Evolutionary conservation across 2,329 filamentous ascomycete species (phyloP).

Genomic region (Colletotrichum sublineola): DNA sequence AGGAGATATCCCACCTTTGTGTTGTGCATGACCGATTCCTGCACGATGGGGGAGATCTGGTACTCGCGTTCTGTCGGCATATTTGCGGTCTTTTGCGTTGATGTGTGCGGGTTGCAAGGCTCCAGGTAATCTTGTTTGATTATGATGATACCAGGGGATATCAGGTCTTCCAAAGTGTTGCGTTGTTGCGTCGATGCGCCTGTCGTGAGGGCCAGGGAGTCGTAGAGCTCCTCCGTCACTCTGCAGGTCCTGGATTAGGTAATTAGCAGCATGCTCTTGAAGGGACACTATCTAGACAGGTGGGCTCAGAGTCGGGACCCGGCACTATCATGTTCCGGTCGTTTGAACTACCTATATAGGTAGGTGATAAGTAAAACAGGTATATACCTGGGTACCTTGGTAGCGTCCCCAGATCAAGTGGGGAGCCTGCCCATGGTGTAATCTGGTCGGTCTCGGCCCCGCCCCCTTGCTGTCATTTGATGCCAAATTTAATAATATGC

Average conservation of each 20-base stretch:
- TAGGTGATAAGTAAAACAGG: background rate
- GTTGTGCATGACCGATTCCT: conserved; percentile 85
- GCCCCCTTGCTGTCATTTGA: conserved; percentile 28
- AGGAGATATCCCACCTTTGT: conserved; percentile 70
- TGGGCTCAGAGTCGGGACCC: conserved; percentile 8
- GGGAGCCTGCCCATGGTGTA: conserved; percentile 16
- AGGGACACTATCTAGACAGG: background rate
- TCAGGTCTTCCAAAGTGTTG: conserved; percentile 1
- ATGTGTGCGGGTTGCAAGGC: background rate
- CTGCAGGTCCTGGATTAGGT: conserved; percentile 20
- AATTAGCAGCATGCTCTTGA: conserved; percentile 14
- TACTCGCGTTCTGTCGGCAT: conserved; percentile 81
- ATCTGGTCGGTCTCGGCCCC: conserved; percentile 28
- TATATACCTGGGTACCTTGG: background rate
- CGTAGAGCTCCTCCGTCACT: conserved; percentile 28
- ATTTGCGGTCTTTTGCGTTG: conserved; percentile 46
- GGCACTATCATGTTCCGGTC: conserved; percentile 27
- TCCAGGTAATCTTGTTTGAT: background rate
- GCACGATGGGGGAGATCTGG: conserved; percentile 81
- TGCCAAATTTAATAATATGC: conserved; percentile 35
- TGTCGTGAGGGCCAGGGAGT: background rate
- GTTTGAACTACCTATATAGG: background rate
- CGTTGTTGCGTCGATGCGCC: conserved; percentile 3
- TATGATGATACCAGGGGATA: background rate
- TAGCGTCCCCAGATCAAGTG: conserved; percentile 17